Conservation (phyloP, 2,329 filamentous ascomycete species). For the Fusarium sp. region DNA sequence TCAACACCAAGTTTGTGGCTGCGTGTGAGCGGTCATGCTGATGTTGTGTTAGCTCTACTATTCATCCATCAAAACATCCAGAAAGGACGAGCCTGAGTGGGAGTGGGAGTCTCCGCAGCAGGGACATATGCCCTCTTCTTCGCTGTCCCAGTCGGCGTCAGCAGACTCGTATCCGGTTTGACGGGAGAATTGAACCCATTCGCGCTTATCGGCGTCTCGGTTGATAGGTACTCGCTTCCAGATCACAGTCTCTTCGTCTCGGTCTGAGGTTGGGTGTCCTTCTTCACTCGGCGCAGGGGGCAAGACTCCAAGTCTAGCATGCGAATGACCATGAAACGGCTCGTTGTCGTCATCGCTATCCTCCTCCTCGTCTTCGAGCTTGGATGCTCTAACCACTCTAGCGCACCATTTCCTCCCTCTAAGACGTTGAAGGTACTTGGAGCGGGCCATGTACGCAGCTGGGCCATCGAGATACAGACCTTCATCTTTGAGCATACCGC, state of each 20-base stretch:
- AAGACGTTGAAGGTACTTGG: conserved; percentile 54
- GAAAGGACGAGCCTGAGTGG: conserved; percentile 51
- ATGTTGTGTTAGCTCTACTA: conserved; percentile 43
- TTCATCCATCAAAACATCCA: conserved; percentile 48
- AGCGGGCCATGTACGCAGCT: conserved; percentile 56
- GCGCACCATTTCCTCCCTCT: conserved; percentile 54
- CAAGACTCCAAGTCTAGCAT: conserved; percentile 50
- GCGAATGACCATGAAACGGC: conserved; percentile 39
- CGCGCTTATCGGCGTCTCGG: conserved; percentile 54
- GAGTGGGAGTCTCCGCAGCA: conserved; percentile 55
- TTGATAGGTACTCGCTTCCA: conserved; percentile 62
- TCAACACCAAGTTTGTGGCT: conserved; percentile 21
- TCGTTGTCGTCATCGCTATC: conserved; percentile 46
- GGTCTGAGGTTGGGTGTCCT: conserved; percentile 56
- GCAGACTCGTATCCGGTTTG: conserved; percentile 53
- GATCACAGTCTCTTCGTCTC: conserved; percentile 58
- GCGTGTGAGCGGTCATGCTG: conserved; percentile 24
- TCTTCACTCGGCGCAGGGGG: conserved; percentile 56
- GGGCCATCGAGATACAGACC: conserved; percentile 62
- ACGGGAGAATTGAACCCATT: conserved; percentile 62
- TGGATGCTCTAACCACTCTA: conserved; percentile 60
- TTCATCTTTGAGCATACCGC: conserved; percentile 65
- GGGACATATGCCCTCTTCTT: conserved; percentile 53
- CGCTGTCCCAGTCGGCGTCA: conserved; percentile 49
- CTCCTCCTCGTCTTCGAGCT: conserved; percentile 43